Percentiles rank a stretch among this genome's conserved stretches.
phyloP scores from a whole-genome alignment of 768 basidiomycete species.

The Mycena kentingensis region DNA sequence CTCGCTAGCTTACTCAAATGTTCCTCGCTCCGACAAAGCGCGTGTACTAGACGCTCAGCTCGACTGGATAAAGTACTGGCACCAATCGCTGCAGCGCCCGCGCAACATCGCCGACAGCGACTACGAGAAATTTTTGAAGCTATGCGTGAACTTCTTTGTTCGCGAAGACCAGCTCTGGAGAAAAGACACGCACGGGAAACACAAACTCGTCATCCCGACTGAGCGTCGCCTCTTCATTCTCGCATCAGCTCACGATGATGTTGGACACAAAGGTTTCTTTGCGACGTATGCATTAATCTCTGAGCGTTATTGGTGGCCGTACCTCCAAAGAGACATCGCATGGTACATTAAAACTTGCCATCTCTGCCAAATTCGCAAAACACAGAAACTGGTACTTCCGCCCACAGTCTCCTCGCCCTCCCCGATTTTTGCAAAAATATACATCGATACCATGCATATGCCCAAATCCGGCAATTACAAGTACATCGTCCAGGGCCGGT shows the following conservation, averaged over 20 bases:
- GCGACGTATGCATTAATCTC: constrained; percentile 16
- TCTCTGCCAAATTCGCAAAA: constrained; percentile 29
- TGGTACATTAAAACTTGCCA: constrained; percentile 33
- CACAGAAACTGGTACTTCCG: constrained; percentile 21
- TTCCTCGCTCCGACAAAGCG: background rate
- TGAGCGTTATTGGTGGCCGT: constrained; percentile 36
- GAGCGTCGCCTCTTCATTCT: constrained; percentile 22
- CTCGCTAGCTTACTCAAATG: background rate
- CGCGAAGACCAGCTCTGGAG: constrained; percentile 22
- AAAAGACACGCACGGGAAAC: constrained; percentile 18
- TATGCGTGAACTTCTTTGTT: constrained; percentile 24
- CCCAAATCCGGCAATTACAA: constrained; percentile 33
- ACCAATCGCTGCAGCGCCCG: constrained; percentile 7
- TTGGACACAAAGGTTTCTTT: constrained; percentile 31
- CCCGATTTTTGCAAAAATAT: constrained; percentile 34
- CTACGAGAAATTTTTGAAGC: constrained; percentile 17
- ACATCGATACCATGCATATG: constrained; percentile 46
- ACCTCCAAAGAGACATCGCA: constrained; percentile 23
- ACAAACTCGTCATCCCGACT: constrained; percentile 26
- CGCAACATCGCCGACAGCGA: constrained; percentile 10
- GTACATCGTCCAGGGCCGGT: constrained; percentile 41
- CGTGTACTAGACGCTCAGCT: background rate
- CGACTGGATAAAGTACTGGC: constrained; percentile 6
- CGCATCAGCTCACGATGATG: constrained; percentile 24
- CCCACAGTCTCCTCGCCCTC: constrained; percentile 27